These are phyloP conservation scores for Ceratocystis ficicola DNA, from an alignment of 2,329 filamentous ascomycete species.

Conservation along the genomic window DNA sequence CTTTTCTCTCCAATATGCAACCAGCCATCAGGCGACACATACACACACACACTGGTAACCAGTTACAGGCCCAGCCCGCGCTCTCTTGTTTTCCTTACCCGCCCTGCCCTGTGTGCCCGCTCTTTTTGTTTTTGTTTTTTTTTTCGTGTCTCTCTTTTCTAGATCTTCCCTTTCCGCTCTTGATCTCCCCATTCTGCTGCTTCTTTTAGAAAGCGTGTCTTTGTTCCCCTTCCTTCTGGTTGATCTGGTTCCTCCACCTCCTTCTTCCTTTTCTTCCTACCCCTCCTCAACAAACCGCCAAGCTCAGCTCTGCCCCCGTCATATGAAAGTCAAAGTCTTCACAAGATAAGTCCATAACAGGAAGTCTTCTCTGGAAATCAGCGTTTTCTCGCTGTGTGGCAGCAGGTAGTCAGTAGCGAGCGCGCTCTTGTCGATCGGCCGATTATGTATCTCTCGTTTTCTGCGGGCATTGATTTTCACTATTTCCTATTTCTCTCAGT, in stretches of 20 bases:
- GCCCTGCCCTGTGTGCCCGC: background rate
- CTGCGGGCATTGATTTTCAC: background rate
- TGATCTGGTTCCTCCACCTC: background rate
- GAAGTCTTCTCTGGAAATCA: background rate
- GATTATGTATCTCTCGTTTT: background rate
- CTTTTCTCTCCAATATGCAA: background rate
- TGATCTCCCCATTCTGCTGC: background rate
- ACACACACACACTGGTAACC: no score
- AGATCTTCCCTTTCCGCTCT: background rate
- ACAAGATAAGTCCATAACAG: background rate
- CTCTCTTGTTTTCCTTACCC: background rate
- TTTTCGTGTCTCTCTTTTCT: background rate
- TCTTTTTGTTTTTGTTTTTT: background rate
- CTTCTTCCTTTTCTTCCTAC: background rate
- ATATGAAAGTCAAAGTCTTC: background rate
- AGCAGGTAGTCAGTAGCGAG: background rate
- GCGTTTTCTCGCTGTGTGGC: background rate
- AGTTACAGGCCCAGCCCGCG: background rate
- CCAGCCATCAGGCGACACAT: background rate
- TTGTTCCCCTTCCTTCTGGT: background rate
- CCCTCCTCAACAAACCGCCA: background rate
- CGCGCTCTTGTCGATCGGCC: background rate
- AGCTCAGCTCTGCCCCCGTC: background rate
- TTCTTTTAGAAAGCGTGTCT: no score
- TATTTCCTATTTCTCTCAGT: background rate